Evolutionary conservation across 2,329 filamentous ascomycete species (phyloP), one percentile per base, ranked within the genome.

Genomic region (Trichoderma koningiopsis): DNA sequence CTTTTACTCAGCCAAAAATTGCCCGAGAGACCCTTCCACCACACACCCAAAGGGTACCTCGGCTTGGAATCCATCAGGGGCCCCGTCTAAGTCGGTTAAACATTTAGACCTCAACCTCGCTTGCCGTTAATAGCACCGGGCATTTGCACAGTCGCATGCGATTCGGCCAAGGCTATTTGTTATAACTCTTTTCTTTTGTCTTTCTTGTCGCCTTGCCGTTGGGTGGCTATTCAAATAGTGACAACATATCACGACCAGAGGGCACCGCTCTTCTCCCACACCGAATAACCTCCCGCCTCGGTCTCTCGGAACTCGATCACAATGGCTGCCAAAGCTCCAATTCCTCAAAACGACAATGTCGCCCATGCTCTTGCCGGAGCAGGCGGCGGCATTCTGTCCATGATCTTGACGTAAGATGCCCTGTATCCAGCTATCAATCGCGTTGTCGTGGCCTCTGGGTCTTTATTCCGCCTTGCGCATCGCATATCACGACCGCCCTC

Each of bases 301-400:
- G 35, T 43, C 24, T 19, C 35, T 22, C 52, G 22, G 52, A 22
- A n/a, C 7, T 29, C 33, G 1, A 53, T 10, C 22, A 71, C 49
- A 62, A 78, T 80, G 77, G 77, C 81, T 71, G 79, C 86, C 64
- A 91, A 91, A 74, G 84, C 89, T 57, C 87, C 89, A 58, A 83
- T 91, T 57, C 93, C 94, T 72, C 93, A 96, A 77, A 96, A 94
- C 79, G 95, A 98, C 85, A 97, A 97, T 85, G 93, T 98, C 78
- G 94, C 95, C 69, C 95, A 98, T 83, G 95, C 95, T 71, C 88
- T 98, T 70, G 93, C 94, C 68, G 95, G 95, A 73, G 93, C 94
- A 62, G 96, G 96, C 74, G 96, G 96, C 74, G 96, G 96, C 70
- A 91, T 99, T 69, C 84, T 98, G 70, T 97, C 96, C 74, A 99